phyloP scores from a whole-genome alignment of 148 eudicot species.

The Vaccinium macrocarpon region DNA sequence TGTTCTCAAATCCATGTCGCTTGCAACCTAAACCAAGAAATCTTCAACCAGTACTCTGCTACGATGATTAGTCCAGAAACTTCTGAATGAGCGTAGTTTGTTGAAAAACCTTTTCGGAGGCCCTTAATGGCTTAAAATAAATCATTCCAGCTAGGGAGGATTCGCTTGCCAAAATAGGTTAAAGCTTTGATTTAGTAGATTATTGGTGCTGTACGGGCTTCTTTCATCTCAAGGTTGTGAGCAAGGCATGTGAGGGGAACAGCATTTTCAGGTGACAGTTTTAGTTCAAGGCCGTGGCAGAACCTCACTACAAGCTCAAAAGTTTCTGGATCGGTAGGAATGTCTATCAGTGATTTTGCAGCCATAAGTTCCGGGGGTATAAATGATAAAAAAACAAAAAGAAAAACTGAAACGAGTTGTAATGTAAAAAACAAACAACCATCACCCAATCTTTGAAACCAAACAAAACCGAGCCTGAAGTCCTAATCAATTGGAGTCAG shows the following conservation, averaged over 20 bases:
- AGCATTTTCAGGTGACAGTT: constrained; percentile 48
- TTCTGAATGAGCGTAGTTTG: constrained; percentile 21
- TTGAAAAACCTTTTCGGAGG: constrained; percentile 44
- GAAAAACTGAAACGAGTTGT: not conserved
- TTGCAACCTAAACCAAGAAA: constrained; percentile 53
- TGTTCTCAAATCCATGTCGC: constrained; percentile 37
- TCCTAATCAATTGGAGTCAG: too few relatives aligned
- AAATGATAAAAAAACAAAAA: not conserved
- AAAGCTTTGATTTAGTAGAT: constrained; percentile 42
- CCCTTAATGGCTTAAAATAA: constrained; percentile 41
- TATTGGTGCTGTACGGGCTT: constrained; percentile 49
- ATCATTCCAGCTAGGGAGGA: constrained; percentile 61
- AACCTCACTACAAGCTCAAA: constrained; percentile 60
- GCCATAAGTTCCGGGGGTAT: constrained; percentile 43
- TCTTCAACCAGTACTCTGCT: constrained; percentile 60
- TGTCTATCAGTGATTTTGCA: constrained; percentile 43
- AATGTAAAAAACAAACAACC: not conserved
- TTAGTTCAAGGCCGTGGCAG: constrained; percentile 55
- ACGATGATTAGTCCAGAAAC: constrained; percentile 33
- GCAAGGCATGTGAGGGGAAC: constrained; percentile 49
- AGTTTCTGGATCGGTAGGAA: constrained; percentile 42
- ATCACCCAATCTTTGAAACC: not conserved
- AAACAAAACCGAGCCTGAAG: too few relatives aligned
- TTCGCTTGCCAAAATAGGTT: constrained; percentile 33
- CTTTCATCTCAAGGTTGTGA: constrained; percentile 58